Base-by-base conservation (phyloP, 352 stramenopile species). In the Globisporangium megalacanthum region DNA sequence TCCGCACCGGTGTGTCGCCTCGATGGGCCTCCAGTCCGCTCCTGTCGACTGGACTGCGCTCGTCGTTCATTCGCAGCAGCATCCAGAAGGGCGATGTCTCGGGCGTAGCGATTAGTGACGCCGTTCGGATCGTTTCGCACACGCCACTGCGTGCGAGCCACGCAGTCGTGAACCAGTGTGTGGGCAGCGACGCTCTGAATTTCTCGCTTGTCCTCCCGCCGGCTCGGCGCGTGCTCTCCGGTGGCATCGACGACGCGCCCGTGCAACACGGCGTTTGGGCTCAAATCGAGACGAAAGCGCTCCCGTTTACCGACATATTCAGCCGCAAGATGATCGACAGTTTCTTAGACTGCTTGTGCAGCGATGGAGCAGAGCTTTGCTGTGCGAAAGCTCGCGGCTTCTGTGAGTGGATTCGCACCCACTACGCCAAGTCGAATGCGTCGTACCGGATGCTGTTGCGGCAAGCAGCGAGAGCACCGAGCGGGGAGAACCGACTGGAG, bases 381-480 rank as follows among this genome's bases (percentile, higher is more conserved):
- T 56, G 46, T 4, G 14, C 1, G 3, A 22, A 50, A 35, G 63
- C 64, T n/a, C 39, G 57, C 3, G 19, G n/a, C 15, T 19, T 92
- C 0, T 91, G 79, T 39, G 54, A 78, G 10, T 89, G 78, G 80
- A 58, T 92, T 0, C 70, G 79, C 53, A 58, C 70, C 6, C 55
- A 52, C 35, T 83, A 91, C 36, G 65, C 68, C 0, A 76, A 68
- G 42, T 70, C 58, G 36, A 79, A 94, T 19, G 29, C 72, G 2
- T 71, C 74, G 11, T 94, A 94, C 59, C 74, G 80, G 15, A 90
- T 94, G 73, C 64, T 92, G 4, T 15, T 77, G 13, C 75, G 78
- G 0, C 74, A 85, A 31, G 49, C 66, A 8, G 63, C 75, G n/a
- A 60, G 63, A 10, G 37, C 64, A 4, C 48, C 62, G 10, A 36